A percentile compares a stretch with the other conserved stretches of the same genome.
Conservation (phyloP, 169 alveolate genomes). For the Ichthyophthirius multifiliis region DNA sequence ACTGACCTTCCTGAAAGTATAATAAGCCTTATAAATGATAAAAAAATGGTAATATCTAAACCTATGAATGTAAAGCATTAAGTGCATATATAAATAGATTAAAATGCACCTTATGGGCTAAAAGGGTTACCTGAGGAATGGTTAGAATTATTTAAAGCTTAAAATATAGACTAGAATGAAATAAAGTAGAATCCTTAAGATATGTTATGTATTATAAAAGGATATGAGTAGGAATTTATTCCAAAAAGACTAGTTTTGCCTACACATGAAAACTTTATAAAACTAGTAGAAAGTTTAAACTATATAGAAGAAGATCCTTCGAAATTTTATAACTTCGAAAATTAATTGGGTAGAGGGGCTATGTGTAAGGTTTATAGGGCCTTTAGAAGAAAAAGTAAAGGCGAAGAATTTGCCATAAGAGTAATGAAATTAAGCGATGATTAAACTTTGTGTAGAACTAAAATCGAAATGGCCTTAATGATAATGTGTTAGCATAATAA, state of each 20-base stretch:
- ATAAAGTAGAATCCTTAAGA: slow-evolving; percentile 21
- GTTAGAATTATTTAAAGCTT: slow-evolving; percentile 8
- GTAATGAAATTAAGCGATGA: slow-evolving; percentile 33
- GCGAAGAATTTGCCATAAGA: slow-evolving; percentile 39
- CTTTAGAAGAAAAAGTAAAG: slow-evolving; percentile 1
- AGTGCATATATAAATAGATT: slow-evolving; percentile 32
- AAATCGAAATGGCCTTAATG: slow-evolving; percentile 45
- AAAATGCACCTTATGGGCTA: slow-evolving; percentile 16
- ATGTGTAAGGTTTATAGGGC: slow-evolving; percentile 31
- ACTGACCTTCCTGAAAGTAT: slow-evolving; percentile 38
- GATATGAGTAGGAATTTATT: slow-evolving; percentile 1
- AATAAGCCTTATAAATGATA: slow-evolving; percentile 5
- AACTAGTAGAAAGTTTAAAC: not conserved
- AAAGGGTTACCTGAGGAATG: slow-evolving; percentile 39
- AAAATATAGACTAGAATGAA: slow-evolving; percentile 12
- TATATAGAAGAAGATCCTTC: slow-evolving; percentile 12
- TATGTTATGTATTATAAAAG: slow-evolving; percentile 22
- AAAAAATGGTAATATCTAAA: not conserved
- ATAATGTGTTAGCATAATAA: slow-evolving; percentile 23
- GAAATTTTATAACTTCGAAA: slow-evolving; percentile 6
- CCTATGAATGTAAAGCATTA: slow-evolving; percentile 27
- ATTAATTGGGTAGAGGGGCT: slow-evolving; percentile 16
- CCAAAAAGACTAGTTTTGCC: not conserved
- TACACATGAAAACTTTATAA: not conserved
- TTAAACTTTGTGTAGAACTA: slow-evolving; percentile 12